Evolutionary conservation across 1,139 yeast species (phyloP), one percentile per base, ranked within the genome.

Genomic region (Pichia terricola): DNA sequence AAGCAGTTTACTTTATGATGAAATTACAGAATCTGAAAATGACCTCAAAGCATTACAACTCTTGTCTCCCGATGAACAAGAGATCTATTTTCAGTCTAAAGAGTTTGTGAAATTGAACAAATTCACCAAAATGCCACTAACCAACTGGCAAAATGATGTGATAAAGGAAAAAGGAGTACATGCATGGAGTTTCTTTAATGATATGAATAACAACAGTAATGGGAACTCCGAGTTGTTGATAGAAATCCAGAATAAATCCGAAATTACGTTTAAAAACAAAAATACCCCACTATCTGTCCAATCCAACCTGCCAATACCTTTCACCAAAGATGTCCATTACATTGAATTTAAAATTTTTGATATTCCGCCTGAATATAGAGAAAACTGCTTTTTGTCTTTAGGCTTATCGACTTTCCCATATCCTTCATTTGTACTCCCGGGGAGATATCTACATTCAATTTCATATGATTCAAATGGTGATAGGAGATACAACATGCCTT

Each of bases 101-200:
- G 81, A 75, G 41, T 75, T 63, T 52, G 62, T 80, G 37, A 67
- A 67, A 45, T 65, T 70, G 39, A 76, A 80, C 55, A 84, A 86
- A 1, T 63, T 61, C 66, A 62, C 65, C 68, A 67, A 50, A 67
- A 67, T 36, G 67, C 60, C 64, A 41, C 61, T 67, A 53, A 65
- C 76, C 43, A 67, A 62, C 46, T 73, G 71, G 41, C 84, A 70
- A 60, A 69, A 65, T 62, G 72, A 74, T 64, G 69, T 69, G 28
- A 86, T 91, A 34, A 95, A 87, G 57, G 98, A 94, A 56, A 88
- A 86, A 62, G 99, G 96, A 0, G 81, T 94, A 1, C 68, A 75
- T 30, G 98, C 98, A 0, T 91, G 94, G 94, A 94, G 87, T 57
- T 91, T 94, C 60, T 75, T 75, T 48, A 86, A 86, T 38, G 89